These are phyloP conservation scores for Flagelloscypha sp. DNA, from an alignment of 768 basidiomycete genomes.

Conservation along the genomic window DNA sequence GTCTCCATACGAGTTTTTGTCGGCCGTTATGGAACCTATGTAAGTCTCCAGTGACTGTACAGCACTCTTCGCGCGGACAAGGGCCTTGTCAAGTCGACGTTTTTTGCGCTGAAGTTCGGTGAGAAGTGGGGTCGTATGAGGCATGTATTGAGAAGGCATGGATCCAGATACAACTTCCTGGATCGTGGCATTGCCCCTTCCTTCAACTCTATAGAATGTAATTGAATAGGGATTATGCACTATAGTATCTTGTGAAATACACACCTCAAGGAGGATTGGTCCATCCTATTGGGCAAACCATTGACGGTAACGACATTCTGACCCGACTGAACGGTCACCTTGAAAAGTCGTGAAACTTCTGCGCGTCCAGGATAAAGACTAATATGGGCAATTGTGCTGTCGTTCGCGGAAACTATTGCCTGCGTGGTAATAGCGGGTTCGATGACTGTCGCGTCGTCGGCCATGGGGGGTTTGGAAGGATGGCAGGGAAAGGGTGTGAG, in stretches of 20 bases:
- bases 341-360: slow-evolving; percentile 33
- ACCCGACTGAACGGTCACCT: slow-evolving; percentile 19
- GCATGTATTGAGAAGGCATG: neutral
- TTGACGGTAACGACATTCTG: slow-evolving; percentile 12
- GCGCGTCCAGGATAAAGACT: slow-evolving; percentile 34
- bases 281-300: slow-evolving; percentile 10
- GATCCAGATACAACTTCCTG: slow-evolving; percentile 8
- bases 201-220: slow-evolving; percentile 9
- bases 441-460: slow-evolving; percentile 9
- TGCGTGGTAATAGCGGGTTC: too few relatives aligned
- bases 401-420: slow-evolving; percentile 16
- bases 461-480: too few relatives aligned
- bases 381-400: slow-evolving; percentile 30
- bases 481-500: too few relatives aligned
- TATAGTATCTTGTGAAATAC: neutral
- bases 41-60: slow-evolving; percentile 13
- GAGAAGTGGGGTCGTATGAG: neutral
- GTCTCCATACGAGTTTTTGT: too few relatives aligned
- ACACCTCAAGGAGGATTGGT: slow-evolving; percentile 13
- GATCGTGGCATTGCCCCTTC: slow-evolving; percentile 9
- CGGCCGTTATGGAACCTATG: slow-evolving; percentile 9
- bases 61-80: slow-evolving; percentile 12
- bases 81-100: slow-evolving; percentile 7
- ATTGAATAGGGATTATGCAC: neutral
- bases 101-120: neutral